Evolutionary conservation across 139 green algal species (phyloP).

Genomic region (Ettlia oleoabundans): DNA sequence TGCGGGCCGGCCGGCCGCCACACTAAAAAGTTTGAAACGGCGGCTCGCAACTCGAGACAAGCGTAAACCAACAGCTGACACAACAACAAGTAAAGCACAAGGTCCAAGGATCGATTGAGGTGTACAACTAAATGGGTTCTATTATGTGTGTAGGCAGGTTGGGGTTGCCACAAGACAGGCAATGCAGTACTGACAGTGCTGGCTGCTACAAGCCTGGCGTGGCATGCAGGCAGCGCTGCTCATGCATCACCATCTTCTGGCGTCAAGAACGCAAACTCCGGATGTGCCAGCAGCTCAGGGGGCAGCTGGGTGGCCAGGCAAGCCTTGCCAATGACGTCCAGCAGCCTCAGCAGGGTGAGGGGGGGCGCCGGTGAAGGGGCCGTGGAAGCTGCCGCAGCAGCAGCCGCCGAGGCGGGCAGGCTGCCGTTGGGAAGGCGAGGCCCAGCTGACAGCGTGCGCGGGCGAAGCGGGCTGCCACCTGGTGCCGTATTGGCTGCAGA

Average conservation of each 20-base stretch:
- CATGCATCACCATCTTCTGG: background rate
- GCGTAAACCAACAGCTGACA: no score
- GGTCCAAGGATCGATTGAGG: no score
- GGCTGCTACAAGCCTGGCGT: no score
- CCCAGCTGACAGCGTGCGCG: background rate
- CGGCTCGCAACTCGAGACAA: no score
- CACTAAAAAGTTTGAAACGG: no score
- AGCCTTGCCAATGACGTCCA: slow-evolving; percentile 52
- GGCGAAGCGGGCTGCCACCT: slow-evolving; percentile 3
- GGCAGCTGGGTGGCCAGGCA: slow-evolving; percentile 51
- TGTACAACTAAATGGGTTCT: no score
- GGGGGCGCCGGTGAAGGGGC: background rate
- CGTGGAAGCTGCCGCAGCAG: background rate
- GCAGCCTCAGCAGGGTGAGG: slow-evolving; percentile 6
- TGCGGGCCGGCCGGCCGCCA: no score
- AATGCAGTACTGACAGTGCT: no score
- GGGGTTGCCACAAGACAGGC: no score
- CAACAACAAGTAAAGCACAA: no score
- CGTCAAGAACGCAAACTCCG: slow-evolving; percentile 52
- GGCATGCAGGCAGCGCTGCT: no score
- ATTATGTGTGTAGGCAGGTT: no score
- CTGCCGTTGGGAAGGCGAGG: slow-evolving; percentile 29
- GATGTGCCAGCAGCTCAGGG: slow-evolving; percentile 18
- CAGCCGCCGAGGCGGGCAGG: slow-evolving; percentile 11
- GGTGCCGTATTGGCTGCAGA: background rate